Conservation (phyloP, 2,329 filamentous ascomycete species). For the Colletotrichum nymphaeae region DNA sequence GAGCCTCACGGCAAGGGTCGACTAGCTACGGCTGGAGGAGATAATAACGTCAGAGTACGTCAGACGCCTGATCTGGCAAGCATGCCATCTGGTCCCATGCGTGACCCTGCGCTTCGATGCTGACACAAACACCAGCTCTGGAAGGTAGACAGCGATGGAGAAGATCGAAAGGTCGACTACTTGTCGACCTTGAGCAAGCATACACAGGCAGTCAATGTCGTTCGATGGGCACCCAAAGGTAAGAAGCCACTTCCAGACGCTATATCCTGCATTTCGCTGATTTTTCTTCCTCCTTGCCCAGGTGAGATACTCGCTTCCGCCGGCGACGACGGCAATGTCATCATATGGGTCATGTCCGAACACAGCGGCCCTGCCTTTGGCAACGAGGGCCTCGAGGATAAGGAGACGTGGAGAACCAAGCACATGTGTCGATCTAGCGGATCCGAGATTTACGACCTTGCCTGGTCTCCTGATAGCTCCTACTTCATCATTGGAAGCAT, state of each 20-base stretch:
- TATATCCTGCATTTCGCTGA: not conserved
- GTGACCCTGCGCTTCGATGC: conserved; percentile 10
- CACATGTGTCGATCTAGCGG: conserved; percentile 97
- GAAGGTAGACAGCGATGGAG: conserved; percentile 87
- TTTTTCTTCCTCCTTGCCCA: conserved; percentile 48
- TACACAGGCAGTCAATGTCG: conserved; percentile 97
- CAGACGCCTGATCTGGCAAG: conserved; percentile 6
- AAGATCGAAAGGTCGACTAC: conserved; percentile 91
- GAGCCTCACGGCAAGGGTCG: conserved; percentile 92
- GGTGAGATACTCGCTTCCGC: conserved; percentile 94
- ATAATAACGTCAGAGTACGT: conserved; percentile 93
- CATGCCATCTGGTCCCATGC: not conserved
- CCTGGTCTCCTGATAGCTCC: conserved; percentile 96
- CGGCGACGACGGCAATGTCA: conserved; percentile 96
- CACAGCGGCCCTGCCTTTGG: conserved; percentile 77
- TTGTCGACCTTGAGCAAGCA: conserved; percentile 92
- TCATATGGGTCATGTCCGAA: conserved; percentile 95
- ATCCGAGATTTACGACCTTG: conserved; percentile 96
- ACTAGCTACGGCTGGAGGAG: conserved; percentile 92
- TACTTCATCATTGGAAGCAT: conserved; percentile 99
- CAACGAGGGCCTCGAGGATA: conserved; percentile 88
- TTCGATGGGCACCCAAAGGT: conserved; percentile 96
- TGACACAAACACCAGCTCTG: conserved; percentile 73
- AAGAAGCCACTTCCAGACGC: conserved; percentile 40
- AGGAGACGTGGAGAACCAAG: conserved; percentile 96